These are phyloP conservation scores for Alternaria sp. DNA, from an alignment of 2,329 filamentous ascomycete genomes.

Conservation along the genomic window DNA sequence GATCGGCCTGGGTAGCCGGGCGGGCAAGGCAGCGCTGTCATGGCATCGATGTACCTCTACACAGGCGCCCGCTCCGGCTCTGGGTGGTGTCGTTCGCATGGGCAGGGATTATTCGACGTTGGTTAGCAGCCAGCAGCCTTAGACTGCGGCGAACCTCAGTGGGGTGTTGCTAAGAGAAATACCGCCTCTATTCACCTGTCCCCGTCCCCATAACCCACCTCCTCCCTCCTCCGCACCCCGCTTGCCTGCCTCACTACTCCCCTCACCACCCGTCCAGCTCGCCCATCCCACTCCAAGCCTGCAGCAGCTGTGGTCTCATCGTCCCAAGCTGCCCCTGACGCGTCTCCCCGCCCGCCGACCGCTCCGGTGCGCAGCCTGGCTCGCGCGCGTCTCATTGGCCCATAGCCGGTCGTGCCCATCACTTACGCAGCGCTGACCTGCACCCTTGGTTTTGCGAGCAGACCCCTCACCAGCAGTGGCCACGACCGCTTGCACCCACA, in stretches of 20 bases:
- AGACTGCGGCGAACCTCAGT: constrained; percentile 28
- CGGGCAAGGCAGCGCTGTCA: not conserved
- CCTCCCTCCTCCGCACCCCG: constrained; percentile 20
- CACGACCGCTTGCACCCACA: constrained; percentile 12
- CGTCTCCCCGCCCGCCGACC: constrained; percentile 18
- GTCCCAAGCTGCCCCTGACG: constrained; percentile 7
- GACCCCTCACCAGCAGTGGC: constrained; percentile 17
- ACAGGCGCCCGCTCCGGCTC: constrained; percentile 20
- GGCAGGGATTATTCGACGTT: constrained; percentile 29
- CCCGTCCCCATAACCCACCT: constrained; percentile 15
- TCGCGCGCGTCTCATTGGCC: constrained; percentile 17
- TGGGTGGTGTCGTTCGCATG: constrained; percentile 32
- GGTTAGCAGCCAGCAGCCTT: constrained; percentile 8
- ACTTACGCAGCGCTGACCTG: constrained; percentile 11
- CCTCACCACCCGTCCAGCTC: constrained; percentile 3
- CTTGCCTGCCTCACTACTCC: constrained; percentile 1
- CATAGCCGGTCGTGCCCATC: constrained; percentile 7
- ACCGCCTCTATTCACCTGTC: constrained; percentile 25
- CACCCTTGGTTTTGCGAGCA: constrained; percentile 14
- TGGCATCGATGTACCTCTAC: constrained; percentile 27
- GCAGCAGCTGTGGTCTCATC: constrained; percentile 1
- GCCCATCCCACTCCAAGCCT: constrained; percentile 4
- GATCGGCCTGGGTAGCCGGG: constrained; percentile 9
- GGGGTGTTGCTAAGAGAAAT: constrained; percentile 39
- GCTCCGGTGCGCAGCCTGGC: constrained; percentile 13